Conservation (phyloP, 176 grass and related monocot genomes). For the Oryza brachyantha region DNA sequence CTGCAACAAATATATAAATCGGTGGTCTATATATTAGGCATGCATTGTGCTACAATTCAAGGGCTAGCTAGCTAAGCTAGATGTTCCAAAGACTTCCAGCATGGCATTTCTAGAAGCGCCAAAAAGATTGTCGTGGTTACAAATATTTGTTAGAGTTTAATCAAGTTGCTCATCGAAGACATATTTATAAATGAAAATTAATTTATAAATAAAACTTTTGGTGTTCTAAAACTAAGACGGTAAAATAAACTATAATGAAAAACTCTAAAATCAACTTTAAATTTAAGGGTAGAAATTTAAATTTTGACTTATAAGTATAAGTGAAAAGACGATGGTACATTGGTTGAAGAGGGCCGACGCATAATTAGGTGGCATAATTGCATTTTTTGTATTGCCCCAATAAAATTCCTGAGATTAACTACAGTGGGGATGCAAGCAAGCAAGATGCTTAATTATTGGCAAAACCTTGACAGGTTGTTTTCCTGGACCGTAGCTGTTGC, state of each 20-base stretch:
- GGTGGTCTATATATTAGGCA: background rate
- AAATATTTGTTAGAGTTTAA: no score
- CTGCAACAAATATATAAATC: background rate
- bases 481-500: background rate
- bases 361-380: background rate
- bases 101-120: no score
- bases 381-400: background rate
- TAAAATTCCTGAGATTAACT: background rate
- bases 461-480: constrained; percentile 6
- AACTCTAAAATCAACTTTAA: no score
- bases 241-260: no score
- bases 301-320: no score
- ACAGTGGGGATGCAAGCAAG: background rate
- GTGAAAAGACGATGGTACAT: no score
- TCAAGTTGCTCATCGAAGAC: no score
- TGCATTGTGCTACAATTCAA: constrained; percentile 3
- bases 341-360: background rate
- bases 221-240: no score
- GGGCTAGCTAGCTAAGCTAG: background rate
- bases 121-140: no score
- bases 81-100: constrained; percentile 37
- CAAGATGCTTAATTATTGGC: constrained; percentile 30
- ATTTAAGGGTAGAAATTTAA: no score
- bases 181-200: no score
- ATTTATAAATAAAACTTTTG: no score